Percentiles rank a stretch among this genome's conserved stretches.
Conservation (phyloP, 768 basidiomycete genomes). For the Rhizopogon rudus region DNA sequence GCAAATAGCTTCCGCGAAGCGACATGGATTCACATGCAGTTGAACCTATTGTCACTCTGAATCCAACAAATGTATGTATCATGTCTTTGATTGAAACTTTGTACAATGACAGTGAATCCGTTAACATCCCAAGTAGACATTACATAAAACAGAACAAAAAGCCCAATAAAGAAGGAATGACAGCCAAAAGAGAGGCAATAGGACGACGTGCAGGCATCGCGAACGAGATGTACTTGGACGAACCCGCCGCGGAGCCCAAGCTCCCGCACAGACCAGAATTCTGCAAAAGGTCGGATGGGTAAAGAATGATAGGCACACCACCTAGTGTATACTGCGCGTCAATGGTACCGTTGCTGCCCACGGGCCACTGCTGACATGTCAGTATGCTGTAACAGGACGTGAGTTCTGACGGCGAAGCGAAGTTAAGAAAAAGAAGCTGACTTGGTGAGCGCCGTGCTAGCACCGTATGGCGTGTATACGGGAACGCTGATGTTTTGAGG, state of each 20-base stretch:
- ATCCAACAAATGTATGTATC: too few species aligned
- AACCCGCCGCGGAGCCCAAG: not conserved
- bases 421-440: slow-evolving; percentile 26
- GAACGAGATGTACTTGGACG: slow-evolving; percentile 5
- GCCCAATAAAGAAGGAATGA: slow-evolving; percentile 3
- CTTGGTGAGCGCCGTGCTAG: slow-evolving; percentile 51
- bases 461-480: slow-evolving; percentile 50
- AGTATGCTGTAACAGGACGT: slow-evolving; percentile 41
- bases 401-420: not conserved
- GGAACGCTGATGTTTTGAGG: slow-evolving; percentile 53
- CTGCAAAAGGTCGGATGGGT: slow-evolving; percentile 32
- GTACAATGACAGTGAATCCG: not conserved
- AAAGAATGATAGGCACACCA: slow-evolving; percentile 54
- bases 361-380: slow-evolving; percentile 61
- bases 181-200: not conserved
- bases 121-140: not conserved
- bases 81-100: not conserved
- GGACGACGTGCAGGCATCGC: not conserved
- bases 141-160: slow-evolving; percentile 1
- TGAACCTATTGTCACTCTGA: too few species aligned
- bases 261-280: slow-evolving; percentile 35
- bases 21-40: too few species aligned
- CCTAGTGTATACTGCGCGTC: slow-evolving; percentile 60
- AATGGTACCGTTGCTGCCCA: slow-evolving; percentile 61
- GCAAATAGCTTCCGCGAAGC: not conserved